phyloP scores from a whole-genome alignment of 805 yeast species.

The Wickerhamiella occidentalis region DNA sequence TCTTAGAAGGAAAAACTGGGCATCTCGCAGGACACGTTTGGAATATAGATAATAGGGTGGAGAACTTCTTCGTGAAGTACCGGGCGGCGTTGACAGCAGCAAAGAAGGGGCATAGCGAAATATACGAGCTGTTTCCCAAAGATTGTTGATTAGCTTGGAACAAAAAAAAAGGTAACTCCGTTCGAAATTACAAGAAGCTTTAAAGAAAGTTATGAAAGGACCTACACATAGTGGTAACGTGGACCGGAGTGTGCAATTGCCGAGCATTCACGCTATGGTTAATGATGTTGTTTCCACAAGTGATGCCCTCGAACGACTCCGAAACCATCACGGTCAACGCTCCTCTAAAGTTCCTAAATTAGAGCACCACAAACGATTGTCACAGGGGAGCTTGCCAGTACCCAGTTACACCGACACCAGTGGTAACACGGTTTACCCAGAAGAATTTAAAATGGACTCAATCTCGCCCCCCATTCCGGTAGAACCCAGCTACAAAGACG shows the following conservation, averaged over 20 bases:
- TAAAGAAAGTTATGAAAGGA: background rate
- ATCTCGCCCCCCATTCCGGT: background rate
- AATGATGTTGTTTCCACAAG: slow-evolving; percentile 18
- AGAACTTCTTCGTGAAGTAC: background rate
- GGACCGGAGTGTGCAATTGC: slow-evolving; percentile 14
- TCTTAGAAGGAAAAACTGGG: slow-evolving; percentile 8
- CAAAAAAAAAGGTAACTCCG: too few species aligned
- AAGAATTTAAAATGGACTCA: background rate
- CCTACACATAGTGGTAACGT: background rate
- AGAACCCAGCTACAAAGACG: slow-evolving; percentile 1
- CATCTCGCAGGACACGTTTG: slow-evolving; percentile 5
- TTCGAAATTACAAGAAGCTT: too few species aligned
- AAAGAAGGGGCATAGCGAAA: background rate
- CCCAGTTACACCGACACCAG: background rate
- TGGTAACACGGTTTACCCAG: background rate
- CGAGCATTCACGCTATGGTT: slow-evolving; percentile 20
- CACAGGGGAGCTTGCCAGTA: slow-evolving; percentile 1
- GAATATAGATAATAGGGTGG: slow-evolving; percentile 2
- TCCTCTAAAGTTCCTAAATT: background rate
- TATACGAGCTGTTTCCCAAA: background rate
- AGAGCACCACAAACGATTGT: background rate
- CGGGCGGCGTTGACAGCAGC: background rate
- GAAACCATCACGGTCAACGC: background rate
- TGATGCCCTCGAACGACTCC: slow-evolving; percentile 15
- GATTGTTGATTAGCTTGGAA: too few species aligned